Evolutionary conservation across 2,329 filamentous ascomycete genomes (phyloP), one percentile per base, ranked within the genome.

Genomic region (Hymenoscyphus occultus): DNA sequence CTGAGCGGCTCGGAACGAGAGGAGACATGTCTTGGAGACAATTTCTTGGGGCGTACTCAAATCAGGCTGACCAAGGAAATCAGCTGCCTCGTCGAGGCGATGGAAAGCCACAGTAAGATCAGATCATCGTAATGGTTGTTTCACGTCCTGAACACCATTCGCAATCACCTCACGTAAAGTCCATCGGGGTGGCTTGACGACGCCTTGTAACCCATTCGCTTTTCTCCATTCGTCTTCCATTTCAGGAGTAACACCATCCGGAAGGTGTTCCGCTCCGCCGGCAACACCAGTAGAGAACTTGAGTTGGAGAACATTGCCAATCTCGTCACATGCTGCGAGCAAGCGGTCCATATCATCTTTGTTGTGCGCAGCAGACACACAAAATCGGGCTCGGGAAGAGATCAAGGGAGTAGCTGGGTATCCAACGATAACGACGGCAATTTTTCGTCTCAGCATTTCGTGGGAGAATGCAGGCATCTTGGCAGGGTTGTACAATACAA

Each of bases 381-480:
- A 99, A 86, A 99, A 97, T 59, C 95, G 90, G 60, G 92, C 95
- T 69, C 95, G 90, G 22, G 94, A 97, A 68, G 91, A 96, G 72
- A 98, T 96, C 57, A 99, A 85, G 1, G 95, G 95, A 1, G 95
- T 99, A 9, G 94, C 95, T 5, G 95, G 95, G 76, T 99, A 99
- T 61, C 94, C 95, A 67, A 99, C 95, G 57, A 99, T 92, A 48
- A 99, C 95, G 61, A 98, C 92, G 0, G 94, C 95, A 72, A 99
- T 98, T 79, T 97, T 98, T 75, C 95, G 92, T 80, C 91, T 92
- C 67, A 98, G 86, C 95, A 99, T 98, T 78, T 98, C 95, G 76
- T 97, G 95, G 60, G 93, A 97, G 79, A 99, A 99, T 65, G 95
- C 94, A 4, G 94, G 91, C 84, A 99, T 97, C 81, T 99, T 99